Percentiles rank a stretch among this genome's conserved stretches.
Evolutionary conservation across 257 asterid genomes (phyloP).

Genomic region (Solanum pimpinellifolium): DNA sequence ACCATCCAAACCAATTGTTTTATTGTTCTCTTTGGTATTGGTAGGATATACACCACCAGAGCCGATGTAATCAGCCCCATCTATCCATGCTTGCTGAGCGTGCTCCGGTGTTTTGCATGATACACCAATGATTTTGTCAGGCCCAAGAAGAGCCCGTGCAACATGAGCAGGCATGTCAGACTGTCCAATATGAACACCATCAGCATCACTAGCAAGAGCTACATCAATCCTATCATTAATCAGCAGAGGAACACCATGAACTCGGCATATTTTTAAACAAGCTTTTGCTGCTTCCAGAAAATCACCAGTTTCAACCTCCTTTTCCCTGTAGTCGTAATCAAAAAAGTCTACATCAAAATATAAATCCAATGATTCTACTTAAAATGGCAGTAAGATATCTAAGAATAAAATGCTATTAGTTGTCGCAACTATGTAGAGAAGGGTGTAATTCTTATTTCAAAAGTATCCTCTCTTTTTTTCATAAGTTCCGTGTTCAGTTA

Average conservation of each 20-base stretch:
- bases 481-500: neutral
- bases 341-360: neutral
- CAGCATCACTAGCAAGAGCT: slow-evolving; percentile 87
- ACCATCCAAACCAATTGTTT: slow-evolving; percentile 65
- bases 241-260: slow-evolving; percentile 51
- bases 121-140: slow-evolving; percentile 78
- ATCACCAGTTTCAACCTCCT: slow-evolving; percentile 66
- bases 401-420: neutral
- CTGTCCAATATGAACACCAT: slow-evolving; percentile 90
- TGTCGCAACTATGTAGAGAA: neutral
- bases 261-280: slow-evolving; percentile 52
- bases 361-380: neutral
- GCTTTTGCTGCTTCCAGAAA: slow-evolving; percentile 76
- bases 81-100: slow-evolving; percentile 64
- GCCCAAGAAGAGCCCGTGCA: slow-evolving; percentile 75
- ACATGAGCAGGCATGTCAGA: slow-evolving; percentile 75
- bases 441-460: neutral
- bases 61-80: slow-evolving; percentile 94
- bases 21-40: slow-evolving; percentile 67
- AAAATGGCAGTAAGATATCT: neutral
- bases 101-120: slow-evolving; percentile 87
- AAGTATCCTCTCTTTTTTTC: neutral
- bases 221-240: slow-evolving; percentile 83
- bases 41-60: slow-evolving; percentile 90
- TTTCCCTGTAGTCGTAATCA: slow-evolving; percentile 43